Evolutionary conservation across 768 basidiomycete genomes (phyloP), one percentile per base, ranked within the genome.

Genomic region (Mycena rosella): DNA sequence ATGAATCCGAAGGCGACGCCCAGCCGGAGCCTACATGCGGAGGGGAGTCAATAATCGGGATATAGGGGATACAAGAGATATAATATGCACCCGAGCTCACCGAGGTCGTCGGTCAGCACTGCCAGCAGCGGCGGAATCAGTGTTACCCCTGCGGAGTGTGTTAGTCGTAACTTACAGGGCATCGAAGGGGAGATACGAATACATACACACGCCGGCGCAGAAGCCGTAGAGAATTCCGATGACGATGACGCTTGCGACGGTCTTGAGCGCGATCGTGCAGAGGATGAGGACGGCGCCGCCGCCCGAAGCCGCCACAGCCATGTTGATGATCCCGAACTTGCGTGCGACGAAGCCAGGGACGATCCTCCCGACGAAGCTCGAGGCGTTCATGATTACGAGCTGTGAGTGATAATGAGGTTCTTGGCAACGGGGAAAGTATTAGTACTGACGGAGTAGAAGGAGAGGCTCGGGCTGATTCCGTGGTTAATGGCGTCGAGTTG

Each of bases 341-440:
- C 74, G 56, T 17, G 77, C 77, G 32, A 83, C 66, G 45, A 81
- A 76, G 47, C 78, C 80, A 0, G 80, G 75, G 15, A 79, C 69
- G 4, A 83, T 42, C 36, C 83, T 79, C 8, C 84, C 85, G 30
- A 81, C 64, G 24, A 83, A 68, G 38, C 73, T 71, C 26, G 75
- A 75, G 5, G 74, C 81, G 65, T 84, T 85, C n/a, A 83, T 55
- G 29, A 85, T 77, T 1, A 81, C 78, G 22, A 84, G 60, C 75
- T 81, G 51, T 0, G 11, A 11, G 15, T n/a, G 22, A 24, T 15
- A 36, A 15, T 36, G n/a, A 20, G 14, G 3, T 2, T 48, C n/a
- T n/a, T n/a, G n/a, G n/a, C 47, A 29, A 15, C 27, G 24, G 15
- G 13, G 1, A 26, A 15, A 8, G 7, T 5, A 40, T 30, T 14